phyloP scores from a whole-genome alignment of 768 basidiomycete species.

The Pulveroboletus sp. region DNA sequence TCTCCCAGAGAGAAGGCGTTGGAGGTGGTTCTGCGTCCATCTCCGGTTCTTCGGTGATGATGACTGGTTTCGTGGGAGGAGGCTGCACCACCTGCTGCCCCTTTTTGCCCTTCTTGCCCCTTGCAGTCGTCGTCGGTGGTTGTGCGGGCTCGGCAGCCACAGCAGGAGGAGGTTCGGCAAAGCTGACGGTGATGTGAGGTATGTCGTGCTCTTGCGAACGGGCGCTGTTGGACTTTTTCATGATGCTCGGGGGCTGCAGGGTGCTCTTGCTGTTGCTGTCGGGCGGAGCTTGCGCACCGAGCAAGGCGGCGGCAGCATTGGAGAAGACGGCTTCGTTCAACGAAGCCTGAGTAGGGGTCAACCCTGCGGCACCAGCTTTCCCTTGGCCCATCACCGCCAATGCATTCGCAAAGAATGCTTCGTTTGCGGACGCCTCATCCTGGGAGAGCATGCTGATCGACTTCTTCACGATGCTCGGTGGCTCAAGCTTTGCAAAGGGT shows the following conservation, averaged over 20 bases:
- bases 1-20: conserved; percentile 17
- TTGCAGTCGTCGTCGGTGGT: conserved; percentile 5
- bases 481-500: conserved; percentile 18
- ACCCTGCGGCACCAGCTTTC: conserved; percentile 2
- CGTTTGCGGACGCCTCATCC: conserved; percentile 22
- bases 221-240: conserved; percentile 28
- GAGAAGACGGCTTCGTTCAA: conserved; percentile 26
- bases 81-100: conserved; percentile 12
- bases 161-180: conserved; percentile 12
- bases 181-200: conserved; percentile 27
- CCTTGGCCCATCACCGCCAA: conserved; percentile 19
- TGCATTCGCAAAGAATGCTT: conserved; percentile 26
- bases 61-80: conserved; percentile 12
- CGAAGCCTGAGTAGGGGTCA: conserved; percentile 20
- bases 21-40: conserved; percentile 22
- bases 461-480: conserved; percentile 20
- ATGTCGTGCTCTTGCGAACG: conserved; percentile 27
- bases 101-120: conserved; percentile 28
- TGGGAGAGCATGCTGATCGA: conserved; percentile 28
- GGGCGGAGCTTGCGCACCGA: conserved; percentile 10
- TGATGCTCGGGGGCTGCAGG: conserved; percentile 17
- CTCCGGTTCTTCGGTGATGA: conserved; percentile 16
- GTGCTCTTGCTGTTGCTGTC: conserved; percentile 4
- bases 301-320: conserved; percentile 17
- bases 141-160: conserved; percentile 9